phyloP scores from a whole-genome alignment of 345 rosid genomes.

The Excoecaria agallocha region DNA sequence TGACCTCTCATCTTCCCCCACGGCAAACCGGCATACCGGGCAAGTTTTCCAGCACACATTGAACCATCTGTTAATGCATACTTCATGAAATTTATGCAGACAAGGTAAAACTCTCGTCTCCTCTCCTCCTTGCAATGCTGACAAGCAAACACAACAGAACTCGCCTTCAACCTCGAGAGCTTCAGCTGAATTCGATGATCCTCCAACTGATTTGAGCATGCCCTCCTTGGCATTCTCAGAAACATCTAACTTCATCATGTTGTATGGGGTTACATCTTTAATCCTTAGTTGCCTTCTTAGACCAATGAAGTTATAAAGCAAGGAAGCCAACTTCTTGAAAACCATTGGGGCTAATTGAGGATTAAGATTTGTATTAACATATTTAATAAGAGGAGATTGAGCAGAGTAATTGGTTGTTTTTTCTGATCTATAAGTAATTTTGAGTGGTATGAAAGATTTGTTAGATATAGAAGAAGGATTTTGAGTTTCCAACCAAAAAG shows the following conservation, averaged over 20 bases:
- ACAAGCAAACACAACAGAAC: conserved; percentile 64
- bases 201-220: not conserved
- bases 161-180: conserved; percentile 28
- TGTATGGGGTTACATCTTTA: conserved; percentile 13
- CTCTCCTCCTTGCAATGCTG: conserved; percentile 41
- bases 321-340: conserved; percentile 29
- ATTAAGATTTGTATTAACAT: conserved; percentile 3
- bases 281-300: conserved; percentile 21
- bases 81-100: conserved; percentile 61
- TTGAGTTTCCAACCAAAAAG: conserved; percentile 35
- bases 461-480: conserved; percentile 20
- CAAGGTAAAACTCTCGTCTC: conserved; percentile 55
- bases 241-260: not conserved
- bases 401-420: not conserved
- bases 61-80: conserved; percentile 70
- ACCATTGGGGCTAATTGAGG: conserved; percentile 31
- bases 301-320: conserved; percentile 24
- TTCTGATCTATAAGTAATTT: conserved; percentile 22
- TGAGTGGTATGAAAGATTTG: conserved; percentile 42
- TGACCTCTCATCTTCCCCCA: conserved; percentile 30
- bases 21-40: conserved; percentile 64
- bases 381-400: conserved; percentile 20
- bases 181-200: not conserved
- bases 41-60: conserved; percentile 53
- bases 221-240: conserved; percentile 7